Percentiles rank a stretch among this genome's conserved stretches.
phyloP scores from a whole-genome alignment of 306 rosid genomes.

The Datisca glomerata region DNA sequence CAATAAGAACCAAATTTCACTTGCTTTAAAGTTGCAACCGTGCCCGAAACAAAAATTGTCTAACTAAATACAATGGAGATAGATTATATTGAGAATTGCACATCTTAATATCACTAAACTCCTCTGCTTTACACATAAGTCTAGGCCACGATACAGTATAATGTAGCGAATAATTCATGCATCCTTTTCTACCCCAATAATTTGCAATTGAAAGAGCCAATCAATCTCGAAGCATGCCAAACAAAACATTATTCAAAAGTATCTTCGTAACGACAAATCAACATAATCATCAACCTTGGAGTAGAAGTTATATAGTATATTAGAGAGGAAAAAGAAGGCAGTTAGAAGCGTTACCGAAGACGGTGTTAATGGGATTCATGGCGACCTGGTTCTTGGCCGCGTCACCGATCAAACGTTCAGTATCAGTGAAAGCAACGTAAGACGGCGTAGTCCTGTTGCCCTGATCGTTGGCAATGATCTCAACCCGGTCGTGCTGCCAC shows the following conservation, averaged over 20 bases:
- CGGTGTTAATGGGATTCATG: constrained; percentile 58
- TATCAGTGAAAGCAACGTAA: constrained; percentile 42
- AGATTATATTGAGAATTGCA: too few relatives aligned
- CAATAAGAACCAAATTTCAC: too few relatives aligned
- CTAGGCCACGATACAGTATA: too few relatives aligned
- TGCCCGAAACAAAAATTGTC: too few relatives aligned
- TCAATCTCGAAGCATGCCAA: background rate
- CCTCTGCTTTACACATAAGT: too few relatives aligned
- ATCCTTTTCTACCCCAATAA: background rate
- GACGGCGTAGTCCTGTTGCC: constrained; percentile 60
- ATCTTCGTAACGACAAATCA: background rate
- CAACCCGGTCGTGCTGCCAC: constrained; percentile 61
- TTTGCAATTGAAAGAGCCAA: background rate
- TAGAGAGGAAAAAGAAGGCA: background rate
- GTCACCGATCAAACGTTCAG: constrained; percentile 52
- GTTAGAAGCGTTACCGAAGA: constrained; percentile 26
- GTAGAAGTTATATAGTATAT: too few relatives aligned
- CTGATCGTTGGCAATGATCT: constrained; percentile 59
- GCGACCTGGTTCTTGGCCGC: constrained; percentile 73
- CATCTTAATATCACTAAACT: too few relatives aligned
- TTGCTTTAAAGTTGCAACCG: too few relatives aligned
- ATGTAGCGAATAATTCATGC: background rate
- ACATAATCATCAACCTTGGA: too few relatives aligned
- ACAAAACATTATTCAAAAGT: background rate
- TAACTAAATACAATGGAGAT: too few relatives aligned